Evolutionary conservation across 2,329 filamentous ascomycete genomes (phyloP).

Genomic region (Aspergillus alliaceus): DNA sequence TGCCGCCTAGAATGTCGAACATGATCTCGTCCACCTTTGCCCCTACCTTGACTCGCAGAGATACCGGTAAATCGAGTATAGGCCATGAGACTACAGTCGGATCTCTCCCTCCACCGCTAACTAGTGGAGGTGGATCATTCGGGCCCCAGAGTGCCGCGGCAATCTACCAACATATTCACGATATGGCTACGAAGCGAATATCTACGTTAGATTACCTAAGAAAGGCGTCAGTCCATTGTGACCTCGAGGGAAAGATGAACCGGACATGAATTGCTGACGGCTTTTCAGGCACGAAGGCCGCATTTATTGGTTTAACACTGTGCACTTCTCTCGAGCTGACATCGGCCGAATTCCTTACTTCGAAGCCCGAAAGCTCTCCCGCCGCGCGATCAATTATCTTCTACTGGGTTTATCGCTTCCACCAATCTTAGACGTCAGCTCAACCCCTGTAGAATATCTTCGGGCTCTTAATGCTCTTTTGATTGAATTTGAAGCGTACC

Average conservation of each 20-base stretch:
- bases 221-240: constrained; percentile 68
- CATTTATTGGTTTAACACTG: constrained; percentile 97
- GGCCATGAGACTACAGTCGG: constrained; percentile 27
- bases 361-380: constrained; percentile 77
- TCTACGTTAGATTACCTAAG: constrained; percentile 89
- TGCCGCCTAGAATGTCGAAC: neutral
- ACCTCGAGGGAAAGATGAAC: neutral
- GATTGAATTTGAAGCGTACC: constrained; percentile 90
- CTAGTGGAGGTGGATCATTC: constrained; percentile 33
- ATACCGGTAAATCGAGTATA: constrained; percentile 33
- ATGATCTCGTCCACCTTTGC: constrained; percentile 38
- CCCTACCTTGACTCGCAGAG: constrained; percentile 33
- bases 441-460: constrained; percentile 79
- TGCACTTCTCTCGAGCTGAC: constrained; percentile 83
- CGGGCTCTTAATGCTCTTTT: constrained; percentile 82
- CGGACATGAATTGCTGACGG: constrained; percentile 12
- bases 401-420: constrained; percentile 90
- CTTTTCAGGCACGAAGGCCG: constrained; percentile 77
- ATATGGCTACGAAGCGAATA: constrained; percentile 87
- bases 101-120: constrained; percentile 30
- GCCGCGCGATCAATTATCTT: constrained; percentile 90
- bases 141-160: constrained; percentile 53
- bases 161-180: constrained; percentile 71
- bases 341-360: constrained; percentile 82
- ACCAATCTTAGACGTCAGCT: constrained; percentile 80